Percentiles rank a stretch among this genome's conserved stretches.
Evolutionary conservation across 1,284 basidiomycete genomes (phyloP).

Genomic region (Ceratobasidium sp.): DNA sequence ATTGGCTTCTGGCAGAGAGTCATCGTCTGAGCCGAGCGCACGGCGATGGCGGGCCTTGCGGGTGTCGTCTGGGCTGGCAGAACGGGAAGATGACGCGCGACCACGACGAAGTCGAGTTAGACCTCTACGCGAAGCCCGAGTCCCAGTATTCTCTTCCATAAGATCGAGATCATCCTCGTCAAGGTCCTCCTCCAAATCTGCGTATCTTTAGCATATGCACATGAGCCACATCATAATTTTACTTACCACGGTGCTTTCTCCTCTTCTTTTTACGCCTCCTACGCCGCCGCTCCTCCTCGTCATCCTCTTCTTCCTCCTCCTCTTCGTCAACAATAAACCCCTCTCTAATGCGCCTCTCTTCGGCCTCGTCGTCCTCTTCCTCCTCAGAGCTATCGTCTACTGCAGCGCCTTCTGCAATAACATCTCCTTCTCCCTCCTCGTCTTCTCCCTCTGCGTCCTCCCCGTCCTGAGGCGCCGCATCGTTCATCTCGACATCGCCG

Average conservation of each 20-base stretch:
- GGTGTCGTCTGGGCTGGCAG: conserved; percentile 59
- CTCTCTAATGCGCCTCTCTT: conserved; percentile 72
- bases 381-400: conserved; percentile 78
- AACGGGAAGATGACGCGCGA: conserved; percentile 66
- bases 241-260: conserved; percentile 62
- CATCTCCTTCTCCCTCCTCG: conserved; percentile 42
- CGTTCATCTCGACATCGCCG: conserved; percentile 37
- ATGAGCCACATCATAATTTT: conserved; percentile 49
- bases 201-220: conserved; percentile 55
- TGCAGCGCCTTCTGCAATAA: conserved; percentile 43
- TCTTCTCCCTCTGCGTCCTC: conserved; percentile 39
- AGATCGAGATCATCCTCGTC: conserved; percentile 97
- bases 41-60: conserved; percentile 69
- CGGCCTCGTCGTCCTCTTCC: conserved; percentile 82
- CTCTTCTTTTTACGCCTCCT: conserved; percentile 63
- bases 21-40: conserved; percentile 62
- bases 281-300: conserved; percentile 56
- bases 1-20: conserved; percentile 56
- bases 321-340: conserved; percentile 90
- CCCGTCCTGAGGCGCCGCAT: conserved; percentile 17
- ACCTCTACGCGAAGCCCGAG: conserved; percentile 60
- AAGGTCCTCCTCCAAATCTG: conserved; percentile 67
- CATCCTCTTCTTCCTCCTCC: conserved; percentile 71
- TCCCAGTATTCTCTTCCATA: conserved; percentile 93
- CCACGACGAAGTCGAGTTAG: conserved; percentile 78